Conservation (phyloP, 345 rosid species). For the Ceriops tagal region DNA sequence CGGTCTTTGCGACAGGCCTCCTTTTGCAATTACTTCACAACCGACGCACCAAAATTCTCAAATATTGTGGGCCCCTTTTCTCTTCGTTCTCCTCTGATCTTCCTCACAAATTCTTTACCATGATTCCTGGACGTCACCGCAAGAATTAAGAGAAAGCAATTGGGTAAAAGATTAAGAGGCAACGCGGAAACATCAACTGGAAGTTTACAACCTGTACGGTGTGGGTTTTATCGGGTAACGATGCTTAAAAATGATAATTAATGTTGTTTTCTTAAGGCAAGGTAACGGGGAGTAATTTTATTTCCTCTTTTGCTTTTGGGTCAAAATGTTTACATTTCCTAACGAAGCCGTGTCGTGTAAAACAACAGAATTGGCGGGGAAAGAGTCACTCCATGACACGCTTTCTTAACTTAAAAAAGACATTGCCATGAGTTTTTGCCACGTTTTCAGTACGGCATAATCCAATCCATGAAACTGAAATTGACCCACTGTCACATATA, state of each 20-base stretch:
- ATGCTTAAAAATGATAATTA: constrained; percentile 9
- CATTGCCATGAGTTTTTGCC: not conserved
- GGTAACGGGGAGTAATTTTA: not conserved
- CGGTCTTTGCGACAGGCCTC: not conserved
- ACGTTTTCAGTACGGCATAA: too few relatives aligned
- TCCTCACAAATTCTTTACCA: too few relatives aligned
- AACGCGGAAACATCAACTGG: too few relatives aligned
- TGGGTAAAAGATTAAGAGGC: too few relatives aligned
- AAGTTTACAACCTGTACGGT: too few relatives aligned
- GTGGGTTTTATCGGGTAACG: not conserved
- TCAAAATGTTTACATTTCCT: not conserved
- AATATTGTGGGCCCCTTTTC: not conserved
- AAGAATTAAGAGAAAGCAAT: too few relatives aligned
- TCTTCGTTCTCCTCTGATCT: not conserved
- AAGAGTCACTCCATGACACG: not conserved
- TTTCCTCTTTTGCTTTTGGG: not conserved
- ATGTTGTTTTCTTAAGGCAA: not conserved
- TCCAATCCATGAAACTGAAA: too few relatives aligned
- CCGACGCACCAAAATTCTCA: not conserved
- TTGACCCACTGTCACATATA: too few relatives aligned
- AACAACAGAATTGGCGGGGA: constrained; percentile 14
- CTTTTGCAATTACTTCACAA: not conserved
- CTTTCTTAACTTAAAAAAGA: not conserved
- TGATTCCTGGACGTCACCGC: too few relatives aligned
- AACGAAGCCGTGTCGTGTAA: constrained; percentile 4